phyloP scores from a whole-genome alignment of 1,139 yeast species.

The Pichia sp. region DNA sequence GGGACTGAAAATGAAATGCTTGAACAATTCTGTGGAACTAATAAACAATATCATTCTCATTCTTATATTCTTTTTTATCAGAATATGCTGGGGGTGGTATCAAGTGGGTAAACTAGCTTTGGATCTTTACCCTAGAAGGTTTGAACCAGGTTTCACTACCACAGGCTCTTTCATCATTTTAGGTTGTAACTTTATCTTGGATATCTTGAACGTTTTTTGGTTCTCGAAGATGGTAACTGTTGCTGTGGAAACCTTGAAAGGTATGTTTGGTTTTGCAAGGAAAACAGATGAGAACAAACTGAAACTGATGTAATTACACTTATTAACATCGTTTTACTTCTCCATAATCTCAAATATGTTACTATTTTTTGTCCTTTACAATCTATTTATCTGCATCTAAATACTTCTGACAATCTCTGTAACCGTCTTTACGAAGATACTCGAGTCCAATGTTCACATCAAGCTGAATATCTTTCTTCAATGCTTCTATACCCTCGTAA shows the following conservation, averaged over 20 bases:
- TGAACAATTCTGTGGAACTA: slow-evolving; percentile 44
- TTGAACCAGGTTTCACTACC: slow-evolving; percentile 37
- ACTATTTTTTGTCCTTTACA: no score
- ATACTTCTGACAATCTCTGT: slow-evolving; percentile 20
- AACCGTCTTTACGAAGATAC: slow-evolving; percentile 18
- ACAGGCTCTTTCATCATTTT: slow-evolving; percentile 46
- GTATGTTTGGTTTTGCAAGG: slow-evolving; percentile 21
- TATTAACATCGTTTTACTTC: slow-evolving; percentile 14
- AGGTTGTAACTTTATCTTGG: slow-evolving; percentile 55
- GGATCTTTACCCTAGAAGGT: slow-evolving; percentile 41
- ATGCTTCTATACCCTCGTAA: slow-evolving; percentile 78
- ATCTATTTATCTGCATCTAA: not conserved
- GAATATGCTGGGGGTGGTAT: slow-evolving; percentile 87
- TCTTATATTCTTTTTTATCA: slow-evolving; percentile 60
- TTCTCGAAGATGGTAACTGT: slow-evolving; percentile 76
- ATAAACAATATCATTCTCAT: slow-evolving; percentile 68
- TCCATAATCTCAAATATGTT: not conserved
- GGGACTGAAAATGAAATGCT: slow-evolving; percentile 61
- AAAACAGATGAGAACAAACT: slow-evolving; percentile 22
- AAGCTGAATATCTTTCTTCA: slow-evolving; percentile 73
- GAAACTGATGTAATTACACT: slow-evolving; percentile 23
- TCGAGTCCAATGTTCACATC: slow-evolving; percentile 63
- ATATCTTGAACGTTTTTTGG: slow-evolving; percentile 67
- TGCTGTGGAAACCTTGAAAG: slow-evolving; percentile 47
- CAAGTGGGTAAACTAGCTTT: slow-evolving; percentile 48